Evolutionary conservation across 805 yeast genomes (phyloP), one percentile per base, ranked within the genome.

Genomic region (Yarrowia sp.): DNA sequence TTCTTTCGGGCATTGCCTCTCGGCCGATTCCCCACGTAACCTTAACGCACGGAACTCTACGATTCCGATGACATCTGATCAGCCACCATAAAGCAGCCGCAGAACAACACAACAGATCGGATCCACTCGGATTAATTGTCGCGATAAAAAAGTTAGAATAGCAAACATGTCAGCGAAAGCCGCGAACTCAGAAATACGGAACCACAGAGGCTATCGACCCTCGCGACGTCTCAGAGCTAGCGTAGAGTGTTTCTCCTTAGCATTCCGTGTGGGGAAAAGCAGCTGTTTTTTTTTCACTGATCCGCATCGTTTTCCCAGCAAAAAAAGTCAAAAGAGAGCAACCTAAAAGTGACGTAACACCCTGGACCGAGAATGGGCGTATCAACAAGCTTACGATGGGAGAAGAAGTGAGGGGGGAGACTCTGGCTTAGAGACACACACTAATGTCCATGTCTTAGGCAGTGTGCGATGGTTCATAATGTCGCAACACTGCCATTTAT

Each of bases 61-160:
- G 9, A 31, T n/a, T 25, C 32, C 32, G 21, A 42, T 42, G 49
- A 42, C 49, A 42, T 25, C 49, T 16, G 49, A 42, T 42, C 49
- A 42, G 49, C 49, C 33, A 10, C 49, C 22, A 24, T 25, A 25
- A 42, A 25, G 49, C 49, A 42, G 49, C 49, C 49, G 49, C 33
- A 41, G 47, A 10, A 14, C 5, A 42, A 42, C 49, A 25, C 5
- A 25, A 16, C 49, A 25, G 33, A 42, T 42, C 33, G 32, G 31
- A 12, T 10, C 49, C 49, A 33, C 29, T n/a, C 32, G 22, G 49
- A 16, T 42, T 42, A 6, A 16, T 33, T 33, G 49, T 3, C 1
- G 19, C 10, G n/a, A 24, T n/a, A 12, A 19, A n/a, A n/a, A n/a
- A n/a, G n/a, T n/a, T n/a, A n/a, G n/a, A n/a, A n/a, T n/a, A n/a